Evolutionary conservation across 495 filamentous ascomycete genomes (phyloP).

Genomic region (Neohortaea acidophila): DNA sequence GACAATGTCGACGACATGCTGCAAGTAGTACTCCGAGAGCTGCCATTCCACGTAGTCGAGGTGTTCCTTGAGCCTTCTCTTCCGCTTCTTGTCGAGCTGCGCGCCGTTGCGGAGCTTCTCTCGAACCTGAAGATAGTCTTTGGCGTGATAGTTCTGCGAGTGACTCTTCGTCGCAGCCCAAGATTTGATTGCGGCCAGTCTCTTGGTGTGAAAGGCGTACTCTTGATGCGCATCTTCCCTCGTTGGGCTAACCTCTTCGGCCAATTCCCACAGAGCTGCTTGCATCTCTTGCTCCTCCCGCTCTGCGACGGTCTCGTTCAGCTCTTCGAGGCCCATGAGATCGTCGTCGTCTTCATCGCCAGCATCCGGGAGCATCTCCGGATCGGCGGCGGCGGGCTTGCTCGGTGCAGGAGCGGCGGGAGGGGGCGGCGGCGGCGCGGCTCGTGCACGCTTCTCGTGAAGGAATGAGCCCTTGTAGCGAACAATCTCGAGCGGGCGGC

Average conservation of each 20-base stretch:
- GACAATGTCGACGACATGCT: background rate
- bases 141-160: background rate
- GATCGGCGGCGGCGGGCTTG: background rate
- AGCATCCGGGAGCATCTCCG: background rate
- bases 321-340: too few relatives aligned
- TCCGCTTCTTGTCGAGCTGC: background rate
- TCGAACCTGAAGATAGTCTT: background rate
- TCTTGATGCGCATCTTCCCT: background rate
- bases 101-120: background rate
- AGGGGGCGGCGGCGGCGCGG: too few relatives aligned
- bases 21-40: background rate
- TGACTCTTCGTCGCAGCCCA: background rate
- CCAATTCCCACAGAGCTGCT: background rate
- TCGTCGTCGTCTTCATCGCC: background rate
- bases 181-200: background rate
- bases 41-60: too few relatives aligned
- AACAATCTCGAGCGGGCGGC: background rate
- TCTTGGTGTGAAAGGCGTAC: background rate
- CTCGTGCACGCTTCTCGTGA: too few relatives aligned
- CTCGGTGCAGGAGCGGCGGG: too few relatives aligned
- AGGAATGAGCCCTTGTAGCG: background rate
- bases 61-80: background rate
- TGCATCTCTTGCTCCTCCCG: background rate
- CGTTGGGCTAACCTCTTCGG: background rate
- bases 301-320: too few relatives aligned